Conservation (phyloP, 2,329 filamentous ascomycete genomes). For the Pezicula carpinea region DNA sequence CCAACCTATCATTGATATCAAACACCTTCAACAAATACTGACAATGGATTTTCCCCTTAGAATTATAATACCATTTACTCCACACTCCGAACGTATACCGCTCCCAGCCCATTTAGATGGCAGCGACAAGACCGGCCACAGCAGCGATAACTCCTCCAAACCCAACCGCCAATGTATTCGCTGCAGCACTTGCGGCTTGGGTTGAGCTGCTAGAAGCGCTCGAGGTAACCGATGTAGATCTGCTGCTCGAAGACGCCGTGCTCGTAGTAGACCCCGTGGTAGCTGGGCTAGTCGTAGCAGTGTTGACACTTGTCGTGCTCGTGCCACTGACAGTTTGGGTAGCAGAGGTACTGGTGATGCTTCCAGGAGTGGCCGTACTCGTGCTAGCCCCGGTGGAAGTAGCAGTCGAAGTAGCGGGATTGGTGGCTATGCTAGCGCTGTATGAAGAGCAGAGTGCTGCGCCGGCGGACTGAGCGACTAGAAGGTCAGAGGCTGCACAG, state of each 20-base stretch:
- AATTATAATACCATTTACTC: too few species aligned
- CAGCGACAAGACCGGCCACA: background rate
- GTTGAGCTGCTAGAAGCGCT: background rate
- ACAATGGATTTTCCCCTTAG: too few species aligned
- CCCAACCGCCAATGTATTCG: background rate
- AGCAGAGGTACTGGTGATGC: background rate
- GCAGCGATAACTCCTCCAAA: background rate
- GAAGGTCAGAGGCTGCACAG: constrained; percentile 29
- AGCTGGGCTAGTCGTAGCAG: background rate
- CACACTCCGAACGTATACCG: too few species aligned
- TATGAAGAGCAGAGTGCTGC: constrained; percentile 24
- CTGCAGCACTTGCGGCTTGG: background rate
- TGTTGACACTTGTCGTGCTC: background rate
- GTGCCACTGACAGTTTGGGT: background rate
- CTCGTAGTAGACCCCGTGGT: background rate
- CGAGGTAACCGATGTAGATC: background rate
- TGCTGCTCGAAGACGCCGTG: background rate
- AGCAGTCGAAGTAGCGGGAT: background rate
- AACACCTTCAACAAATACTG: too few species aligned
- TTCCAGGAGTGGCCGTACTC: background rate
- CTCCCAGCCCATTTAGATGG: background rate
- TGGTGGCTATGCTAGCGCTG: constrained; percentile 14
- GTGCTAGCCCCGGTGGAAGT: background rate
- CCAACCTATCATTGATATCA: too few species aligned
- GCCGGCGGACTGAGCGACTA: constrained; percentile 29